Percentiles rank a stretch among this genome's conserved stretches.
phyloP scores from a whole-genome alignment of 2,329 filamentous ascomycete species.

The Beauveria sp. region DNA sequence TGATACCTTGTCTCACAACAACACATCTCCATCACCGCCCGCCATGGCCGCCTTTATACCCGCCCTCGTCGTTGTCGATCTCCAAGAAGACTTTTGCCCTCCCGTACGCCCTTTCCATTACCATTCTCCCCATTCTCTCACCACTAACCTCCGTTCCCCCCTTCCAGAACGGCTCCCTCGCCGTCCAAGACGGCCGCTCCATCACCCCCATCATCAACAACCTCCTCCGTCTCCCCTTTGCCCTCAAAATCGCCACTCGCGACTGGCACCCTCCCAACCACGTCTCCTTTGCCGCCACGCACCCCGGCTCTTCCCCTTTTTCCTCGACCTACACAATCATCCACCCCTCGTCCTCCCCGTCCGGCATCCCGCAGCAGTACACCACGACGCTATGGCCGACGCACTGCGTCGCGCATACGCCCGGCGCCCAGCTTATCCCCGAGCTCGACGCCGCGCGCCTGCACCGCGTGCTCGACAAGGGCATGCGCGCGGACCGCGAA shows the following conservation, averaged over 20 bases:
- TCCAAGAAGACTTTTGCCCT: slow-evolving; percentile 93
- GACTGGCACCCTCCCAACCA: slow-evolving; percentile 83
- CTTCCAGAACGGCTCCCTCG: slow-evolving; percentile 69
- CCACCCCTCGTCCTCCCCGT: slow-evolving; percentile 42
- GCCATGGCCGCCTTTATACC: slow-evolving; percentile 17
- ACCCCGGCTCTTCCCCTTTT: slow-evolving; percentile 61
- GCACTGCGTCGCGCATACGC: slow-evolving; percentile 73
- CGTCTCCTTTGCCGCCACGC: slow-evolving; percentile 82
- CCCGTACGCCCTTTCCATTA: slow-evolving; percentile 52
- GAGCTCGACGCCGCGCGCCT: slow-evolving; percentile 57
- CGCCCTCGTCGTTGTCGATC: slow-evolving; percentile 67
- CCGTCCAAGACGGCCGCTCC: slow-evolving; percentile 65
- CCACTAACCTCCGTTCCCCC: background rate
- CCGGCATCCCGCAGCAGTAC: slow-evolving; percentile 30
- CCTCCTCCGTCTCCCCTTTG: slow-evolving; percentile 65
- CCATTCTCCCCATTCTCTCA: background rate
- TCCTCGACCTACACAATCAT: slow-evolving; percentile 53
- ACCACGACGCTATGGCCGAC: slow-evolving; percentile 73
- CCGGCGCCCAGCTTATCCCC: slow-evolving; percentile 64
- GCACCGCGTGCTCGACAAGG: slow-evolving; percentile 70
- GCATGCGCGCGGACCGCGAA: slow-evolving; percentile 64
- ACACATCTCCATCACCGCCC: background rate
- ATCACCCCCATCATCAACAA: slow-evolving; percentile 66
- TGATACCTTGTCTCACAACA: background rate
- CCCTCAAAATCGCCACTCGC: slow-evolving; percentile 73